Conservation (phyloP, 495 filamentous ascomycete species). For the Podospora pseudoanserina region DNA sequence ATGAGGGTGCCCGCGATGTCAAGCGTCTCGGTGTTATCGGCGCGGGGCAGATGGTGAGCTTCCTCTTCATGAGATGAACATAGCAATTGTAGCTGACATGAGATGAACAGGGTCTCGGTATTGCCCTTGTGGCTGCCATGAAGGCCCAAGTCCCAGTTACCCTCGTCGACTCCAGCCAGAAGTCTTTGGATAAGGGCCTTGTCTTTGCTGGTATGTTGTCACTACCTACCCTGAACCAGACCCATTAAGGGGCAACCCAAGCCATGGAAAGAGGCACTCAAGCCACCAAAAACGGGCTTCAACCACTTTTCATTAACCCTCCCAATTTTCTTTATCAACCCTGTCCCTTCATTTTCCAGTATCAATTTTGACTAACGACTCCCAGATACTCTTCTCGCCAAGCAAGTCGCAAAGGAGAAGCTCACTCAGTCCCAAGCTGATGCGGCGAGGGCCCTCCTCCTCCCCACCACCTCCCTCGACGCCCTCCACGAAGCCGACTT, state of each 20-base stretch:
- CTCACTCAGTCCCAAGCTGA: slow-evolving; percentile 77
- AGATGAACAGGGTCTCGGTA: slow-evolving; percentile 76
- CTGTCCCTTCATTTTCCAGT: background rate
- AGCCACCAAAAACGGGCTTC: background rate
- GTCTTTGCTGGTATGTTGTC: slow-evolving; percentile 71
- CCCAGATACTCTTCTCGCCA: slow-evolving; percentile 83
- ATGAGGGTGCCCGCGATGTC: slow-evolving; percentile 63
- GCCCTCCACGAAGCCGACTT: slow-evolving; percentile 86
- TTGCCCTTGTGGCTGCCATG: slow-evolving; percentile 89
- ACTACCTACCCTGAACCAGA: background rate
- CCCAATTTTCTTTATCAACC: slow-evolving; percentile 2
- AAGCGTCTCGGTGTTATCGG: slow-evolving; percentile 90
- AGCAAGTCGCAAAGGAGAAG: slow-evolving; percentile 81
- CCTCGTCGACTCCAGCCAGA: slow-evolving; percentile 78
- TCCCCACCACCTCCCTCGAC: slow-evolving; percentile 68
- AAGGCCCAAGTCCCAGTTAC: slow-evolving; percentile 81
- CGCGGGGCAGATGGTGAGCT: slow-evolving; percentile 86
- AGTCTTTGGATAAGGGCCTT: slow-evolving; percentile 85
- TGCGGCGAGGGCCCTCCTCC: slow-evolving; percentile 62
- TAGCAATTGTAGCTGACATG: background rate
- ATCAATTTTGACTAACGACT: background rate
- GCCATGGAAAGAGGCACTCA: background rate
- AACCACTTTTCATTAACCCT: background rate
- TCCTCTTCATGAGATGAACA: slow-evolving; percentile 5
- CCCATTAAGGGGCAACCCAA: background rate